Evolutionary conservation across 2,329 filamentous ascomycete species (phyloP).

Genomic region (Alternaria dauci): DNA sequence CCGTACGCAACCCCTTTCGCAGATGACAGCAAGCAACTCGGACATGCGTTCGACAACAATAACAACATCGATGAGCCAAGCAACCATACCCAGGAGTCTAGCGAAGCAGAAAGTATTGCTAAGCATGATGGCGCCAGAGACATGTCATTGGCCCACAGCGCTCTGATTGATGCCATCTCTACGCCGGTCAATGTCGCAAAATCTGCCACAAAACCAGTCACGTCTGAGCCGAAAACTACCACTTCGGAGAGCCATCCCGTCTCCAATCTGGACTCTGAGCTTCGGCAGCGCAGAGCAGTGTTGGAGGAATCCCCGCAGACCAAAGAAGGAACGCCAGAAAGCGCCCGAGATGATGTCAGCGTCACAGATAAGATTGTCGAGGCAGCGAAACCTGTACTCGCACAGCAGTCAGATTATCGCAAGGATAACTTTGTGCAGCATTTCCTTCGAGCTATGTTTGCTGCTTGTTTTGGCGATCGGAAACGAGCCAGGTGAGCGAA

Average conservation of each 20-base stretch:
- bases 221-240: conserved; percentile 16
- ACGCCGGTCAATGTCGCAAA: conserved; percentile 20
- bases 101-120: conserved; percentile 25
- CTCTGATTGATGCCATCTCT: conserved; percentile 22
- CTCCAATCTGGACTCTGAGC: conserved; percentile 13
- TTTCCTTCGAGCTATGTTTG: conserved; percentile 22
- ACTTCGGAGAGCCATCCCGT: conserved; percentile 5
- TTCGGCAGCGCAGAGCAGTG: conserved; percentile 26
- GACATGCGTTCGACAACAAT: conserved; percentile 11
- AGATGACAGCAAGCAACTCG: conserved; percentile 25
- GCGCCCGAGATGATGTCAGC: not conserved
- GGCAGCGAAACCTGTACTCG: conserved; percentile 1
- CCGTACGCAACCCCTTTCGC: conserved; percentile 24
- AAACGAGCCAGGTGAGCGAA: conserved; percentile 38
- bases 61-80: conserved; percentile 4
- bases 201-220: conserved; percentile 23
- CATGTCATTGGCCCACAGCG: conserved; percentile 9
- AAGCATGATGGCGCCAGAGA: conserved; percentile 30
- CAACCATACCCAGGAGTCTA: conserved; percentile 13
- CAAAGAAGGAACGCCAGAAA: not conserved
- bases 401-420: conserved; percentile 5
- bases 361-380: conserved; percentile 6
- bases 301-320: conserved; percentile 9
- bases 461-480: conserved; percentile 26
- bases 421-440: conserved; percentile 18